These are phyloP conservation scores for Rhytidhysteron rufulum DNA, from an alignment of 2,329 filamentous ascomycete species.

Conservation along the genomic window DNA sequence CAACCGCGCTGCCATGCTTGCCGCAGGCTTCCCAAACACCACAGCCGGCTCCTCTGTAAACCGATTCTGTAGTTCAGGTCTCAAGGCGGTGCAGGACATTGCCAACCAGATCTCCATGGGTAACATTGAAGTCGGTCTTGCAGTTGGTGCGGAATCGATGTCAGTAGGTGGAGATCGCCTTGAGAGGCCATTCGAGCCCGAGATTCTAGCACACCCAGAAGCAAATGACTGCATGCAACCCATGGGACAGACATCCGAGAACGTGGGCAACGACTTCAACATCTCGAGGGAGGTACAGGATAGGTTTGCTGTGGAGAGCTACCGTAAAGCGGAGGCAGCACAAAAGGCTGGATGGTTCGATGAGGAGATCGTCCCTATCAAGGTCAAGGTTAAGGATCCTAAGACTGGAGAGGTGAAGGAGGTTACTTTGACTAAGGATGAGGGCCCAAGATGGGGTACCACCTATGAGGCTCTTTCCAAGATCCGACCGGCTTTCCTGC, in stretches of 20 bases:
- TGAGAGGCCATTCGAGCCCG: conserved; percentile 70
- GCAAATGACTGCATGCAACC: conserved; percentile 83
- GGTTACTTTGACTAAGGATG: conserved; percentile 78
- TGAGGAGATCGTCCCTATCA: conserved; percentile 91
- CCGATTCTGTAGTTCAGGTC: conserved; percentile 94
- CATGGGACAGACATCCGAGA: conserved; percentile 98
- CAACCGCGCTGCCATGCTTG: conserved; percentile 79
- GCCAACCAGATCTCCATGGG: conserved; percentile 79
- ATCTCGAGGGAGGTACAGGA: conserved; percentile 80
- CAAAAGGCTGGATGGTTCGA: conserved; percentile 90
- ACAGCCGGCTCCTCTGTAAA: conserved; percentile 78
- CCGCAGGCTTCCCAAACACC: conserved; percentile 92
- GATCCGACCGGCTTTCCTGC: conserved; percentile 84
- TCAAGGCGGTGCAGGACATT: conserved; percentile 94
- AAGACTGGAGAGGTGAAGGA: conserved; percentile 75
- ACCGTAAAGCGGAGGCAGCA: conserved; percentile 78
- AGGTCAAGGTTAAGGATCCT: conserved; percentile 74
- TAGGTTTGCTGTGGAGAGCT: conserved; percentile 80
- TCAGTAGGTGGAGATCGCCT: conserved; percentile 66
- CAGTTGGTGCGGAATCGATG: conserved; percentile 89
- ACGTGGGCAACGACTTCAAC: conserved; percentile 86
- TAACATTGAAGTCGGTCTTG: conserved; percentile 82
- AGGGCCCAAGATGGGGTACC: conserved; percentile 87
- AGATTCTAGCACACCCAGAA: conserved; percentile 71
- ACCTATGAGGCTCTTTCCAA: conserved; percentile 78